Evolutionary conservation across 495 filamentous ascomycete genomes (phyloP).

Genomic region (Hypoxylon lenormandii): DNA sequence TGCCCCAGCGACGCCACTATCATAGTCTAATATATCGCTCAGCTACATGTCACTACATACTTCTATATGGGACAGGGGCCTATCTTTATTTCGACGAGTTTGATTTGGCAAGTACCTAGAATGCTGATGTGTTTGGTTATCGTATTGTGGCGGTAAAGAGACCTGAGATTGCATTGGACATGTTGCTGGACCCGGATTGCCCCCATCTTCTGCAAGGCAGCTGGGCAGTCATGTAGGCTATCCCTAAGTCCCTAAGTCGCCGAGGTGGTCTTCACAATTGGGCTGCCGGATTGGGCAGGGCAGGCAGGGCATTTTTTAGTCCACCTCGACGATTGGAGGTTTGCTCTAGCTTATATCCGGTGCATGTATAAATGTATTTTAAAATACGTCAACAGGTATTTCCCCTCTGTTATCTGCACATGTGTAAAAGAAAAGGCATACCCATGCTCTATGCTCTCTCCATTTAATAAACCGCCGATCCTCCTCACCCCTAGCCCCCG

Average conservation of each 20-base stretch:
- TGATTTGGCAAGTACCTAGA: no score
- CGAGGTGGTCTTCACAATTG: background rate
- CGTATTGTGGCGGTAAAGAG: no score
- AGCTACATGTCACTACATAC: no score
- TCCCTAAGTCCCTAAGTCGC: no score
- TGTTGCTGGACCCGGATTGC: conserved; percentile 2
- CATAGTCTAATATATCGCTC: no score
- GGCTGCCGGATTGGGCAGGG: conserved; percentile 18
- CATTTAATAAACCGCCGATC: conserved; percentile 45
- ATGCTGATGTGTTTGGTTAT: no score
- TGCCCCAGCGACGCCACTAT: no score
- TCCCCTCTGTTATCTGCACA: background rate
- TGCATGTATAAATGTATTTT: no score
- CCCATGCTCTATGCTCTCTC: conserved; percentile 30
- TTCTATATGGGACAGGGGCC: no score
- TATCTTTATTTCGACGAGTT: no score
- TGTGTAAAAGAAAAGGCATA: background rate
- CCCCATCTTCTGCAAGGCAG: no score
- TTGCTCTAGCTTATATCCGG: conserved; percentile 3
- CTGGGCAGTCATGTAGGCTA: background rate
- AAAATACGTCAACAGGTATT: conserved; percentile 15
- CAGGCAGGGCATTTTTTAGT: no score
- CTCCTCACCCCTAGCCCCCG: conserved; percentile 13
- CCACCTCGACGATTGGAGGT: conserved; percentile 12
- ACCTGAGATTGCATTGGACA: conserved; percentile 15